phyloP scores from a whole-genome alignment of 345 rosid genomes.

The Nephelium lappaceum region DNA sequence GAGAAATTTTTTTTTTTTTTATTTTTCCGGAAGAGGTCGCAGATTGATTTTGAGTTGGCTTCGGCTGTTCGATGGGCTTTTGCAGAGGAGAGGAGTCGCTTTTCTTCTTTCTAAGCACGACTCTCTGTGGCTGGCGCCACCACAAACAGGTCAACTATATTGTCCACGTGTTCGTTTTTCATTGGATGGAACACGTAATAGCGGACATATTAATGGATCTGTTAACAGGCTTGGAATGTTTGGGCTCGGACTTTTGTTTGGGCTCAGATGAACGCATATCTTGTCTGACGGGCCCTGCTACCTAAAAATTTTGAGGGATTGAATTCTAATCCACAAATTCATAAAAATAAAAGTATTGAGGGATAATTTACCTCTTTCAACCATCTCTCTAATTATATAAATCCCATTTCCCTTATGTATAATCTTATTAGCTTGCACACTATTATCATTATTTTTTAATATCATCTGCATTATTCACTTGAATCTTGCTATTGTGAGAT shows the following conservation, averaged over 20 bases:
- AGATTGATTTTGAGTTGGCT: not conserved
- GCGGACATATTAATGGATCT: not conserved
- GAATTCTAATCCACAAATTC: too few relatives aligned
- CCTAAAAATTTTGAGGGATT: too few relatives aligned
- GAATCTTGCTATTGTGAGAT: too few relatives aligned
- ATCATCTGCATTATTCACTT: too few relatives aligned
- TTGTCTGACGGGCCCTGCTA: too few relatives aligned
- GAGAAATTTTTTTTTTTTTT: not conserved
- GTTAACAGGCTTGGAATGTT: not conserved
- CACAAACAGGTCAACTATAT: slow-evolving; percentile 2
- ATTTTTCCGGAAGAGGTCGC: not conserved
- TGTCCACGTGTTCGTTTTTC: slow-evolving; percentile 30
- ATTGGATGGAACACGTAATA: slow-evolving; percentile 40
- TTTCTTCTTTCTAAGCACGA: not conserved
- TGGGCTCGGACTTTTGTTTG: not conserved
- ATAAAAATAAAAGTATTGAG: too few relatives aligned
- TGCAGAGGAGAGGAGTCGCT: not conserved
- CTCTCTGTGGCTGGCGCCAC: not conserved
- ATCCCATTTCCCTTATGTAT: too few relatives aligned
- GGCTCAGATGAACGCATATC: not conserved
- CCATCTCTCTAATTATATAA: too few relatives aligned
- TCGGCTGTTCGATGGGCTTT: not conserved
- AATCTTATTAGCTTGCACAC: too few relatives aligned
- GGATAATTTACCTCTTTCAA: too few relatives aligned
- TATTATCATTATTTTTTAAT: too few relatives aligned